Evolutionary conservation across 1,284 basidiomycete genomes (phyloP).

Genomic region (Ceratobasidium sp.): DNA sequence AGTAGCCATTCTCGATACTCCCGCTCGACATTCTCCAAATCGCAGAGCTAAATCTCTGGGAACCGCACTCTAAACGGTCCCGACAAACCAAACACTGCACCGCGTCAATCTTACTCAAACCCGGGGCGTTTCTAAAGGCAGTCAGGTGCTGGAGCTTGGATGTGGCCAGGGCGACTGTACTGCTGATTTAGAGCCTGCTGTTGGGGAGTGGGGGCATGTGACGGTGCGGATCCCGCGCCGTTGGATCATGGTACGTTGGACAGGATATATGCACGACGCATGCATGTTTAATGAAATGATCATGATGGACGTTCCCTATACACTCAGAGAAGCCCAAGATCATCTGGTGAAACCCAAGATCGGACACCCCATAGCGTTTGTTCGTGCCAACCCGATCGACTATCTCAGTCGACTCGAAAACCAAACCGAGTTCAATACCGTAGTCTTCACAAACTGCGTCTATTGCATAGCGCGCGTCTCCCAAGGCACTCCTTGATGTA

Average conservation of each 20-base stretch:
- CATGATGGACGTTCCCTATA: constrained; percentile 50
- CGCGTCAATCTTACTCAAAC: constrained; percentile 50
- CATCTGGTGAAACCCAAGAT: constrained; percentile 49
- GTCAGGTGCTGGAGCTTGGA: constrained; percentile 52
- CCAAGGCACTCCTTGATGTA: constrained; percentile 49
- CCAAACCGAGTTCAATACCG: constrained; percentile 48
- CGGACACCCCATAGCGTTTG: constrained; percentile 52
- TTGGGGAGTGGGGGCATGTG: constrained; percentile 52
- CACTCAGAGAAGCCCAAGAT: constrained; percentile 53
- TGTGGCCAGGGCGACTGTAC: constrained; percentile 57
- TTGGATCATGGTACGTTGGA: constrained; percentile 50
- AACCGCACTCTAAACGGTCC: constrained; percentile 14
- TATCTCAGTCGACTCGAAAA: constrained; percentile 45
- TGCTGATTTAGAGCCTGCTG: constrained; percentile 50
- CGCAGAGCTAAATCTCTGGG: constrained; percentile 25
- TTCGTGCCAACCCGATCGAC: constrained; percentile 49
- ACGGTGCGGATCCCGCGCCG: constrained; percentile 54
- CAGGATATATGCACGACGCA: background rate
- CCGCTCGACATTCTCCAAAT: constrained; percentile 28
- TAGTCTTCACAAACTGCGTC: constrained; percentile 52
- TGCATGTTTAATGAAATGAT: background rate
- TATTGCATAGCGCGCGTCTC: constrained; percentile 56
- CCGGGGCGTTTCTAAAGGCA: constrained; percentile 49
- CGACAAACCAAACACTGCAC: constrained; percentile 48
- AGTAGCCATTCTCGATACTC: constrained; percentile 1